Percentiles rank a stretch among this genome's conserved stretches.
These are phyloP conservation scores for Ceratocystis lukuohia DNA, from an alignment of 2,329 filamentous ascomycete genomes.

Conservation along the genomic window DNA sequence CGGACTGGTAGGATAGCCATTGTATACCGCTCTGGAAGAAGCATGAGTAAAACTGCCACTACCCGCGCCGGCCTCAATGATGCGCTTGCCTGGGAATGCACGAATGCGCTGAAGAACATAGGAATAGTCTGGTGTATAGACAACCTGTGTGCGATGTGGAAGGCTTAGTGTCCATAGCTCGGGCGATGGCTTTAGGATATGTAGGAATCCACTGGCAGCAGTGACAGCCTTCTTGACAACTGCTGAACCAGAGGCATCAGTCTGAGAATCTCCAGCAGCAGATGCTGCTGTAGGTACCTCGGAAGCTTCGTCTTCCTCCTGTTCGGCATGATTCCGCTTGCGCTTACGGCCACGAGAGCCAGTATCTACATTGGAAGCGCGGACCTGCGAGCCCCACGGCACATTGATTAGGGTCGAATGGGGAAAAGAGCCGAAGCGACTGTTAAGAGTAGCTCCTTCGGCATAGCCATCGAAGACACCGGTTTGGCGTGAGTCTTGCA, in stretches of 20 bases:
- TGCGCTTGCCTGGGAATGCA: constrained; percentile 54
- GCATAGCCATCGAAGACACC: constrained; percentile 43
- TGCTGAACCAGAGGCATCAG: constrained; percentile 18
- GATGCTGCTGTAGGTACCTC: constrained; percentile 22
- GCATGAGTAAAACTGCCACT: constrained; percentile 79
- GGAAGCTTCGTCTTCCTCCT: constrained; percentile 23
- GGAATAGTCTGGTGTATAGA: constrained; percentile 78
- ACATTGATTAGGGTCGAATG: constrained; percentile 63
- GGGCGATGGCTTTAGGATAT: constrained; percentile 64
- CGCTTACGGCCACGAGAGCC: constrained; percentile 69
- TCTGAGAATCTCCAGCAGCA: constrained; percentile 27
- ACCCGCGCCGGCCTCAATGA: constrained; percentile 72
- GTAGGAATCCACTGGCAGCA: constrained; percentile 57
- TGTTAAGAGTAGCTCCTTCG: constrained; percentile 70
- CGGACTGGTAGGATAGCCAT: constrained; percentile 44
- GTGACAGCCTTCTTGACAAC: constrained; percentile 37
- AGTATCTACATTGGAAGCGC: constrained; percentile 80
- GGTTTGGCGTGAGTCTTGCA: constrained; percentile 30
- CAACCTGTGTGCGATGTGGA: constrained; percentile 72
- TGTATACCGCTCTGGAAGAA: constrained; percentile 61
- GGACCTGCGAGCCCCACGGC: constrained; percentile 84
- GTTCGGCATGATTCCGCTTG: constrained; percentile 23
- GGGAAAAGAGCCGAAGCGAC: constrained; percentile 81
- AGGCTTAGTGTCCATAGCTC: constrained; percentile 71
- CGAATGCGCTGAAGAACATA: constrained; percentile 67